phyloP scores from a whole-genome alignment of 441 rosid species.

The Isatis lusitanica region DNA sequence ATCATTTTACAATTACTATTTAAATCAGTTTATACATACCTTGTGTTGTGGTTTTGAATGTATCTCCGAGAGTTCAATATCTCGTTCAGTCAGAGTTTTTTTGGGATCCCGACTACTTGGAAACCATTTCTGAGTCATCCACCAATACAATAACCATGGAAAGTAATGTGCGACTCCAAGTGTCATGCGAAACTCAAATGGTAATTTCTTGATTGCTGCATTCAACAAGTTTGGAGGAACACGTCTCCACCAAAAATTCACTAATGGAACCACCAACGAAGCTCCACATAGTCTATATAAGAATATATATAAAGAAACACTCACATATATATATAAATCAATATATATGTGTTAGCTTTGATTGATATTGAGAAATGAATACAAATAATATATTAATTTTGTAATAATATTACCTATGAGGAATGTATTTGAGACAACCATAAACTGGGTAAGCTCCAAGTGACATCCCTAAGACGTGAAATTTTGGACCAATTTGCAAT shows the following conservation, averaged over 20 bases:
- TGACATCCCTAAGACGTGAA: constrained; percentile 79
- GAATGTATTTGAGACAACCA: constrained; percentile 79
- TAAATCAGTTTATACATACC: constrained; percentile 1
- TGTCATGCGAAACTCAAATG: constrained; percentile 33
- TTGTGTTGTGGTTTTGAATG: constrained; percentile 13
- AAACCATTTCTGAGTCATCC: constrained; percentile 80
- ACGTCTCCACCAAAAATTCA: constrained; percentile 82
- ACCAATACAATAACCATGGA: constrained; percentile 84
- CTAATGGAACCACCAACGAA: constrained; percentile 70
- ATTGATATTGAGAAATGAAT: not conserved
- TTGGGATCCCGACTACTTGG: constrained; percentile 46
- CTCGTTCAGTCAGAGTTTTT: constrained; percentile 40
- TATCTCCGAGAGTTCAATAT: constrained; percentile 22
- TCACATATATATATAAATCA: not conserved
- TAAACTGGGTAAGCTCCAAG: constrained; percentile 83
- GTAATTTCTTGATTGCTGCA: constrained; percentile 47
- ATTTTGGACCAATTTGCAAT: constrained; percentile 69
- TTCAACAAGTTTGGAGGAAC: constrained; percentile 52
- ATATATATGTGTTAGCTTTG: not conserved
- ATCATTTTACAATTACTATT: not conserved
- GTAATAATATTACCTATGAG: constrained; percentile 57
- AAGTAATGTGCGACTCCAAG: constrained; percentile 58
- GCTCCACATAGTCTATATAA: constrained; percentile 65
- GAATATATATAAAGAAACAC: not conserved
- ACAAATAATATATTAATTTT: not conserved